A percentile compares a stretch with the other conserved stretches of the same genome.
Evolutionary conservation across 345 rosid species (phyloP).

Genomic region (Eucalyptus grandis): DNA sequence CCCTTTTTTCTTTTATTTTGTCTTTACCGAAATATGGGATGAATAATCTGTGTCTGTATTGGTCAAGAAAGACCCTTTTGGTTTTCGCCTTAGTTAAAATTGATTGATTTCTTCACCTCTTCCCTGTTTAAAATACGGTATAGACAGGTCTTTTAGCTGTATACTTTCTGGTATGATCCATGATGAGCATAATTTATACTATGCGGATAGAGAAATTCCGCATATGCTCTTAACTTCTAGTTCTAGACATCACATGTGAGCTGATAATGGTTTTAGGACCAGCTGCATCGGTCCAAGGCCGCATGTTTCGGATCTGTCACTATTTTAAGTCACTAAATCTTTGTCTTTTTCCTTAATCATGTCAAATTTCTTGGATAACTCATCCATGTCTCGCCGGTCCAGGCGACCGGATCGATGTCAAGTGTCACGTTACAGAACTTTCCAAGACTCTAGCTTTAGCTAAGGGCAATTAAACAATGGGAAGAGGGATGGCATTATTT

Average conservation of each 20-base stretch:
- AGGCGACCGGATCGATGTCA: neutral
- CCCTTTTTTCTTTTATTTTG: neutral
- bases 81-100: neutral
- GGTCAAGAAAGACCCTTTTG: neutral
- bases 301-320: neutral
- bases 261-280: neutral
- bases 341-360: neutral
- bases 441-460: neutral
- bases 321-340: neutral
- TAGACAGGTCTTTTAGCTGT: neutral
- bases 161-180: neutral
- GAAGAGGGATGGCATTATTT: neutral
- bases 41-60: neutral
- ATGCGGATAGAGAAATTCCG: neutral
- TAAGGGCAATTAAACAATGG: neutral
- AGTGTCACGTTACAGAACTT: neutral
- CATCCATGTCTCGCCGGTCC: neutral
- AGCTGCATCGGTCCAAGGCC: neutral
- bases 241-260: neutral
- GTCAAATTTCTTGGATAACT: neutral
- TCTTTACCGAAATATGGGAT: neutral
- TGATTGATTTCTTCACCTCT: neutral
- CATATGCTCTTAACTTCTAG: neutral
- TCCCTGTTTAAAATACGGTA: neutral
- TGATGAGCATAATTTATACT: neutral